These are phyloP conservation scores for Myxozyma mucilagina DNA, from an alignment of 805 yeast species.

Conservation along the genomic window DNA sequence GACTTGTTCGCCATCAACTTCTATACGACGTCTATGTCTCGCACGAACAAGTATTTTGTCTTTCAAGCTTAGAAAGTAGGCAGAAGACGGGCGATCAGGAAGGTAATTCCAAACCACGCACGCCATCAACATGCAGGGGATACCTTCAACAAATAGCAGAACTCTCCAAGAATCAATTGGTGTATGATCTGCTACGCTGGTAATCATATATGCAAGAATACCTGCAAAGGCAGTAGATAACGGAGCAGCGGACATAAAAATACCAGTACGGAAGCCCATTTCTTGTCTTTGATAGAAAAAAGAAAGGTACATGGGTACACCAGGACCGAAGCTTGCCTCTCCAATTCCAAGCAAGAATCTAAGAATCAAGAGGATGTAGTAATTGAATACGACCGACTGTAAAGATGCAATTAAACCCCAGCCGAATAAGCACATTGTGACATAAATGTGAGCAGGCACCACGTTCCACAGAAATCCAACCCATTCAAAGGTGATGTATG, in stretches of 20 bases:
- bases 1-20: conserved; percentile 29
- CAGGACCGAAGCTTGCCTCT: conserved; percentile 49
- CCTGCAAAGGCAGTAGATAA: conserved; percentile 47
- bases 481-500: conserved; percentile 31
- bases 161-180: conserved; percentile 46
- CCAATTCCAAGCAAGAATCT: conserved; percentile 50
- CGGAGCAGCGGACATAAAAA: conserved; percentile 45
- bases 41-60: conserved; percentile 31
- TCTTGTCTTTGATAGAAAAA: conserved; percentile 46
- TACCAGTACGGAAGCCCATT: conserved; percentile 43
- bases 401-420: conserved; percentile 56
- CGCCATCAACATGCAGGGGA: conserved; percentile 48
- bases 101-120: conserved; percentile 38
- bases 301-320: conserved; percentile 44
- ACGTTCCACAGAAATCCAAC: conserved; percentile 31
- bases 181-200: conserved; percentile 25
- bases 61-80: conserved; percentile 43
- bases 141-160: conserved; percentile 48
- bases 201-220: conserved; percentile 41
- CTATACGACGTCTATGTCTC: conserved; percentile 25
- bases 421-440: conserved; percentile 49
- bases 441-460: conserved; percentile 49
- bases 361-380: conserved; percentile 47
- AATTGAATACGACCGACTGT: conserved; percentile 50
- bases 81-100: conserved; percentile 47